Percentiles rank a stretch among this genome's conserved stretches.
Evolutionary conservation across 2,329 filamentous ascomycete genomes (phyloP).

Genomic region (Fusarium scirpi): DNA sequence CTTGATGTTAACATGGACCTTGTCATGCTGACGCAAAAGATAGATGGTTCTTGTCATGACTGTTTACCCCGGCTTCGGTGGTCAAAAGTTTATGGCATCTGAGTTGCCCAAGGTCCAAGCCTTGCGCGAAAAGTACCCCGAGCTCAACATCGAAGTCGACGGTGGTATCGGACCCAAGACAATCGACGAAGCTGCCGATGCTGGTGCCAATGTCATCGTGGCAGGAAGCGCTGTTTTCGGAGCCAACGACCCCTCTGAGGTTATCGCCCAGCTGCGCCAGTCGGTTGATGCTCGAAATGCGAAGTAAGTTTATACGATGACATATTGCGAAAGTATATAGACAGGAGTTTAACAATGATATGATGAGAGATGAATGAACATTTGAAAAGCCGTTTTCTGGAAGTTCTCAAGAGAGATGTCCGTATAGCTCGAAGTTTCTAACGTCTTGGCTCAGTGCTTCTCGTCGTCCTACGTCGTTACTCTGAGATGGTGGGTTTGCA

Average conservation of each 20-base stretch:
- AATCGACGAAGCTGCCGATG: constrained; percentile 93
- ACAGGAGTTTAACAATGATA: constrained; percentile 36
- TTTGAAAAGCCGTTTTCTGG: constrained; percentile 13
- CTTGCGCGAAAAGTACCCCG: constrained; percentile 84
- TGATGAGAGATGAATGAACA: constrained; percentile 33
- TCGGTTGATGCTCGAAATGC: constrained; percentile 74
- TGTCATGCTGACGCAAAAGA: constrained; percentile 19
- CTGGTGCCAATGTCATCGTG: constrained; percentile 97
- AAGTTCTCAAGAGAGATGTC: neutral
- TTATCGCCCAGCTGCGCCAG: constrained; percentile 84
- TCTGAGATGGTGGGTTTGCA: constrained; percentile 5
- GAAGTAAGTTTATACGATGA: constrained; percentile 53
- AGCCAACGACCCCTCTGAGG: constrained; percentile 86
- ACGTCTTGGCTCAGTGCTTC: constrained; percentile 15
- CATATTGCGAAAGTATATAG: constrained; percentile 21
- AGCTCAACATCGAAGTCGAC: constrained; percentile 97
- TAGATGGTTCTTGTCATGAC: constrained; percentile 99
- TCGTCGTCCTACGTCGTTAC: constrained; percentile 9
- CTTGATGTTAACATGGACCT: neutral
- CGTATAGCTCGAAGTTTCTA: constrained; percentile 12
- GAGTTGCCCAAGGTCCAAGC: constrained; percentile 94
- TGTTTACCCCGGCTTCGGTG: constrained; percentile 95
- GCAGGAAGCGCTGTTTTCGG: constrained; percentile 97
- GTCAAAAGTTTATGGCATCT: constrained; percentile 97
- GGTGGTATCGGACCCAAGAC: constrained; percentile 89